Base-by-base conservation (phyloP, 352 stramenopile species). In the Blastocystis sp. region DNA sequence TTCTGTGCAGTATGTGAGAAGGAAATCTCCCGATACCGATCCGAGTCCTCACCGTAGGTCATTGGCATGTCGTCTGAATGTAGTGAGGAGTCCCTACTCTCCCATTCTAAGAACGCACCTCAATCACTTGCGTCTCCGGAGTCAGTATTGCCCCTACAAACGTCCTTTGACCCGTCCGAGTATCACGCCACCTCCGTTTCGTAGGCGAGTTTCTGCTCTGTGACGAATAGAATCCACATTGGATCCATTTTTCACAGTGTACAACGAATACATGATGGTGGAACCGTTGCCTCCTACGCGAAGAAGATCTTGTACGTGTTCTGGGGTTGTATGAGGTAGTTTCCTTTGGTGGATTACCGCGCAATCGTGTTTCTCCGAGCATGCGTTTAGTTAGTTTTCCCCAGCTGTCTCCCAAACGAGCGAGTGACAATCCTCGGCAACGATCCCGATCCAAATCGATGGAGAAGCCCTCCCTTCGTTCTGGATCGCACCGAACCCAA, bases 81-180 rank as follows among this genome's bases (percentile, higher is more conserved):
- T 72, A 72, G 61, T 27, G 32, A 72, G 27, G 32, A 72, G 32
- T 48, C 61, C 61, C 32, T 72, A 72, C 27, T 72, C 61, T 18
- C 61, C 61, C 18, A 72, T 72, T 72, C 61, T 49, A 3, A 44
- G 9, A 8, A 49, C 61, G 4, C 61, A 72, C 32, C 8, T 27
- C 34, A 48, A 27, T 24, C 40, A 72, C 18, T 44, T 72, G 7
- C 61, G 61, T 6, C 9, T 51, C 3, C 48, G 24, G 9, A 81
- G 69, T 65, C 36, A 63, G 4, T 81, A 46, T 65, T 81, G 44
- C 36, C 69, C 69, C 11, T 81, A 81, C 40, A 61, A 64, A 32
- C 69, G 48, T 9, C 69, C 69, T 61, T 44, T 21, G 6, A 44
- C 69, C 14, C 27, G 27, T n/a, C 63, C 69, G 3, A 29, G 44